phyloP scores from a whole-genome alignment of 1,139 yeast species.

The Sugiyamaella castrensis region DNA sequence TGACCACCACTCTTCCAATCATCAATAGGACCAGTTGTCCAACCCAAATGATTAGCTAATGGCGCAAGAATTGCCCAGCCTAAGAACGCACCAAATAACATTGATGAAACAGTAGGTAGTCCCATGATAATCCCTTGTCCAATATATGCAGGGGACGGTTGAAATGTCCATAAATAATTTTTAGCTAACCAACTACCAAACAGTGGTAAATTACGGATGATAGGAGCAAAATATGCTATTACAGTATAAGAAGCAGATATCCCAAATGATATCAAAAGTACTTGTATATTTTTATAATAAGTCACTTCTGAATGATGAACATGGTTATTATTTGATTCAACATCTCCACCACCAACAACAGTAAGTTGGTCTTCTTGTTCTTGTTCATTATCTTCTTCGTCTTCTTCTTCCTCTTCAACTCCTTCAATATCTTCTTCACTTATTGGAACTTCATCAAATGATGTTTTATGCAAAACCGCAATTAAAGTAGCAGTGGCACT shows the following conservation, averaged over 20 bases:
- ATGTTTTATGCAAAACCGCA: slow-evolving; percentile 70
- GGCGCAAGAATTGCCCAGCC: slow-evolving; percentile 96
- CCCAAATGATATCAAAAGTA: slow-evolving; percentile 57
- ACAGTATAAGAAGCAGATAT: slow-evolving; percentile 74
- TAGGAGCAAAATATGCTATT: slow-evolving; percentile 68
- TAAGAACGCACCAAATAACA: slow-evolving; percentile 82
- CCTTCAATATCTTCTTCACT: slow-evolving; percentile 17
- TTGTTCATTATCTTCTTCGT: slow-evolving; percentile 13
- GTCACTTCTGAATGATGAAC: slow-evolving; percentile 22
- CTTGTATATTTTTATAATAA: slow-evolving; percentile 56
- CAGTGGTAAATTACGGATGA: slow-evolving; percentile 63
- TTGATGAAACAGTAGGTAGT: slow-evolving; percentile 80
- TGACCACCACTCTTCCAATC: slow-evolving; percentile 94
- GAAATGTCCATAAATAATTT: slow-evolving; percentile 79
- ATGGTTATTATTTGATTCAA: slow-evolving; percentile 14
- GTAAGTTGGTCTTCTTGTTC: slow-evolving; percentile 14
- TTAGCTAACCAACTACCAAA: slow-evolving; percentile 67
- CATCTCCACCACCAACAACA: slow-evolving; percentile 11
- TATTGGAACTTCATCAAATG: slow-evolving; percentile 22
- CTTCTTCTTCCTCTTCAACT: slow-evolving; percentile 14
- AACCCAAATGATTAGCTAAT: slow-evolving; percentile 58
- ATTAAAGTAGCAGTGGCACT: slow-evolving; percentile 93
- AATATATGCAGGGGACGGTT: slow-evolving; percentile 94
- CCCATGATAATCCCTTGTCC: slow-evolving; percentile 99
- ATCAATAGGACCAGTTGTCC: slow-evolving; percentile 89